Conservation (phyloP, 345 rosid species). For the Camelina sativa region DNA sequence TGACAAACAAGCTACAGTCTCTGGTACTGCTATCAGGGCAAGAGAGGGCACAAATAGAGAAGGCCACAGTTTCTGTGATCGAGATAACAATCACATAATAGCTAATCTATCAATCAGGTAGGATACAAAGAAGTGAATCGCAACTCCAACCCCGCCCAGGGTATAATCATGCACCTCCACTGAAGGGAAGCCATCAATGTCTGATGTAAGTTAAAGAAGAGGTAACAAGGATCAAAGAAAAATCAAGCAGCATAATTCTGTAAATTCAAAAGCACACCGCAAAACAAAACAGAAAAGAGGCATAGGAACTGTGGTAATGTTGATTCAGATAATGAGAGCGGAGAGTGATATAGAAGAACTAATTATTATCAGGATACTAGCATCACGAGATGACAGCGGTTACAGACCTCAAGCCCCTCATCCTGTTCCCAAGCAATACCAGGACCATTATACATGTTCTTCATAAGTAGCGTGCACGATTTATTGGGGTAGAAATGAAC, state of each 20-base stretch:
- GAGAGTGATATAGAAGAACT: constrained; percentile 2
- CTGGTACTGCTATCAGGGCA: background rate
- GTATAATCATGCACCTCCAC: constrained; percentile 60
- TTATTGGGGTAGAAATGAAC: constrained; percentile 92
- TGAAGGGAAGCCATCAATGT: constrained; percentile 55
- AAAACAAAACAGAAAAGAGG: constrained; percentile 20
- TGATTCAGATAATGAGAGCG: background rate
- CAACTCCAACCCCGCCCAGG: constrained; percentile 52
- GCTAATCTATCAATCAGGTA: constrained; percentile 42
- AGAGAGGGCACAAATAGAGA: constrained; percentile 14
- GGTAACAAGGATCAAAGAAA: constrained; percentile 37
- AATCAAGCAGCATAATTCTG: constrained; percentile 21
- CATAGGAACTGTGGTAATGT: constrained; percentile 14
- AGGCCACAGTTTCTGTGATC: background rate
- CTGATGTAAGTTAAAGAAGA: constrained; percentile 66
- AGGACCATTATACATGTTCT: constrained; percentile 94
- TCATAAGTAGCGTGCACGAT: constrained; percentile 86
- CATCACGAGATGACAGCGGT: constrained; percentile 65
- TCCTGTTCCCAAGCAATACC: constrained; percentile 97
- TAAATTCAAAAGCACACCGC: constrained; percentile 24
- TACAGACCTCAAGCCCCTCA: constrained; percentile 99
- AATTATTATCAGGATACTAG: constrained; percentile 79
- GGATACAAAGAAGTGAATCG: constrained; percentile 60
- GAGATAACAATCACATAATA: constrained; percentile 21
- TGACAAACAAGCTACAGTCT: constrained; percentile 7